These are phyloP conservation scores for Gorgonomyces haynaldii DNA, from an alignment of 192 early-diverging fungal genomes.

Conservation along the genomic window DNA sequence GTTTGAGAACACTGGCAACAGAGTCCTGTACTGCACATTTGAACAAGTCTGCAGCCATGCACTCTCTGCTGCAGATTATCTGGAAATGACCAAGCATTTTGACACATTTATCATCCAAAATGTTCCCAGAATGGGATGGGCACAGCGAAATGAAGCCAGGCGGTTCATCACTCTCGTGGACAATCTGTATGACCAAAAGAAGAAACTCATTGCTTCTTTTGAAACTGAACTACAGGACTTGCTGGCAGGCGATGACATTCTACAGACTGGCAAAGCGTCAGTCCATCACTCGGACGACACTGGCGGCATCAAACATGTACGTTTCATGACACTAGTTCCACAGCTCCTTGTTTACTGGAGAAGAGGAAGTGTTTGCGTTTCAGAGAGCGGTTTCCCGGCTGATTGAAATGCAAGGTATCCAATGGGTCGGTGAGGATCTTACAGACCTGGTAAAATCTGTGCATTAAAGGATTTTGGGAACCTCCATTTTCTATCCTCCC, in stretches of 20 bases:
- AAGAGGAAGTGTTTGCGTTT: slow-evolving; percentile 95
- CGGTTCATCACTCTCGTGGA: slow-evolving; percentile 92
- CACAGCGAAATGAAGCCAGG: slow-evolving; percentile 73
- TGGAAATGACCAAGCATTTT: slow-evolving; percentile 65
- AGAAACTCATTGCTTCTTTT: slow-evolving; percentile 30
- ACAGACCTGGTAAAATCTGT: not conserved
- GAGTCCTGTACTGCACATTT: slow-evolving; percentile 65
- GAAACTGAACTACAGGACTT: slow-evolving; percentile 58
- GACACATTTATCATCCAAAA: slow-evolving; percentile 64
- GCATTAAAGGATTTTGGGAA: too few species aligned
- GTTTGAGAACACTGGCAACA: slow-evolving; percentile 50
- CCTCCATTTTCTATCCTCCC: too few species aligned
- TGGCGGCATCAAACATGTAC: slow-evolving; percentile 34
- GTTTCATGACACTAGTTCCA: slow-evolving; percentile 16
- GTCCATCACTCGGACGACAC: slow-evolving; percentile 36
- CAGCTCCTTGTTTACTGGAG: slow-evolving; percentile 62
- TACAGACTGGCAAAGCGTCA: slow-evolving; percentile 8
- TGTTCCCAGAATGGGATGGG: slow-evolving; percentile 43
- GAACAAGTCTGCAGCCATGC: slow-evolving; percentile 58
- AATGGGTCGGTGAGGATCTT: slow-evolving; percentile 9
- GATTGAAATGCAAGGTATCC: slow-evolving; percentile 70
- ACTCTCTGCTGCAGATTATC: slow-evolving; percentile 76
- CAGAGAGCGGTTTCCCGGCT: slow-evolving; percentile 82
- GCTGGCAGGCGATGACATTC: slow-evolving; percentile 54
- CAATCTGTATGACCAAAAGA: slow-evolving; percentile 77